Conservation (phyloP, 768 basidiomycete species). For the Xanthoconium stramineum region DNA sequence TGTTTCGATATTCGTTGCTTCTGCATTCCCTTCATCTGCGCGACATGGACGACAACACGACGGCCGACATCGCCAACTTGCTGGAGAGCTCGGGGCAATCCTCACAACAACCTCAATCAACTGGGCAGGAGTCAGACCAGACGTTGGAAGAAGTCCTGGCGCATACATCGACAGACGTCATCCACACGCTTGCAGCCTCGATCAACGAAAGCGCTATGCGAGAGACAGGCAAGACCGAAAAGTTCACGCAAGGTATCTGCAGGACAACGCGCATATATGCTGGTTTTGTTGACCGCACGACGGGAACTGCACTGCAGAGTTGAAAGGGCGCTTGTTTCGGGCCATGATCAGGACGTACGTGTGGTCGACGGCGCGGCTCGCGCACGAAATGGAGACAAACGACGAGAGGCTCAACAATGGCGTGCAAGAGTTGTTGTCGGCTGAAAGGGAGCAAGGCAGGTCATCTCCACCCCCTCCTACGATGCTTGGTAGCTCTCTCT, state of each 20-base stretch:
- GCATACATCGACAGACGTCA: conserved; percentile 14
- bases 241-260: conserved; percentile 23
- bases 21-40: neutral
- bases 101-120: neutral
- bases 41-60: conserved; percentile 13
- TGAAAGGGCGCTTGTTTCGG: conserved; percentile 20
- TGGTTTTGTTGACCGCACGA: conserved; percentile 6
- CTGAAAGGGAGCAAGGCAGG: conserved; percentile 34
- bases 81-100: conserved; percentile 1
- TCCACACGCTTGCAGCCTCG: conserved; percentile 20
- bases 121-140: neutral
- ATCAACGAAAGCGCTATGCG: conserved; percentile 10
- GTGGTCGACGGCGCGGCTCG: conserved; percentile 27
- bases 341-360: conserved; percentile 15
- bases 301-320: conserved; percentile 13
- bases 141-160: conserved; percentile 24
- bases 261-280: conserved; percentile 23
- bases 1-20: neutral
- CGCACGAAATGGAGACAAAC: conserved; percentile 14
- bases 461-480: conserved; percentile 20
- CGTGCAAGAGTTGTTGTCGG: conserved; percentile 18
- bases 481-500: conserved; percentile 22
- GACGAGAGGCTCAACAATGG: conserved; percentile 12
- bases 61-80: neutral
- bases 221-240: conserved; percentile 19